Conservation (phyloP, 2,329 filamentous ascomycete genomes). For the Nectriaceae sp. region DNA sequence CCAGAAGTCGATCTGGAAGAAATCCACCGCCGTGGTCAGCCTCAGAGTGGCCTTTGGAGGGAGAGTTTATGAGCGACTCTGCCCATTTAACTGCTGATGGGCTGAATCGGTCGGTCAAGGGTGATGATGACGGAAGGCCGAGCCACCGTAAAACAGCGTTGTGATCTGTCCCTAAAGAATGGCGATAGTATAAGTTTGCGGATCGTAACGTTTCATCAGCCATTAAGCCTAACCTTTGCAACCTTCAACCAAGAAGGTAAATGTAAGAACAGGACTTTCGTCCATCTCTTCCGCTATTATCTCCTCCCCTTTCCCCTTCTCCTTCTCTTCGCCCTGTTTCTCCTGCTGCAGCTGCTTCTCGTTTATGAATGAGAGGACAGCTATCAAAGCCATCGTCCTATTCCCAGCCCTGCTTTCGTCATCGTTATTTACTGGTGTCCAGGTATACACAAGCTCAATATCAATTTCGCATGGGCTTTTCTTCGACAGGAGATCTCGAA, state of each 20-base stretch:
- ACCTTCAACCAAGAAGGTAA: neutral
- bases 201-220: too few relatives aligned
- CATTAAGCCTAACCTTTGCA: too few relatives aligned
- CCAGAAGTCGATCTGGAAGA: neutral
- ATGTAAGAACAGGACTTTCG: neutral
- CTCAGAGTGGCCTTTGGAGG: neutral
- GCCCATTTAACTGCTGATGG: neutral
- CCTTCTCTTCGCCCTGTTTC: too few relatives aligned
- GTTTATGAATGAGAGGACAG: too few relatives aligned
- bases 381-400: neutral
- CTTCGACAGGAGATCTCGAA: neutral
- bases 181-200: too few relatives aligned
- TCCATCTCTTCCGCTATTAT: neutral
- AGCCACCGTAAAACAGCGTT: neutral
- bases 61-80: neutral
- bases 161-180: neutral
- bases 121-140: neutral
- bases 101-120: neutral
- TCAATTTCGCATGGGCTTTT: too few relatives aligned
- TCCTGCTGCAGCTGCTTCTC: too few relatives aligned
- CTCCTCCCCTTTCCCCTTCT: too few relatives aligned
- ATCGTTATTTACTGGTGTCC: too few relatives aligned
- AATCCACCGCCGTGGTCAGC: neutral
- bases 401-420: too few relatives aligned
- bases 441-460: too few relatives aligned